Conservation (phyloP, 2,329 filamentous ascomycete genomes). For the Botrytis porri region DNA sequence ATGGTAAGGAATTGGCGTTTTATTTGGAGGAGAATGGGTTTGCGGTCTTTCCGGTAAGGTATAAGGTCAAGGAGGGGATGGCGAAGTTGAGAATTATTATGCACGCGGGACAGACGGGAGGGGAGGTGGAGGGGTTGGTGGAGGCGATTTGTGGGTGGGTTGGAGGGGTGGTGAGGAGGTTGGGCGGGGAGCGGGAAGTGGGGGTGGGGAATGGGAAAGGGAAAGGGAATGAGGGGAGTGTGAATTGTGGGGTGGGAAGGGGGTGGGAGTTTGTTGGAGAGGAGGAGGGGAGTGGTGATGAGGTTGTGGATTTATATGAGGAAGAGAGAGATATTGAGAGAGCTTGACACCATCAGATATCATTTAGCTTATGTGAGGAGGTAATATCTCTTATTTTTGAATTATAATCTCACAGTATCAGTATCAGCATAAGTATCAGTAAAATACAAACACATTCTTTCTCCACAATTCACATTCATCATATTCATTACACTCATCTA, state of each 20-base stretch:
- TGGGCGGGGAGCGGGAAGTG: background rate
- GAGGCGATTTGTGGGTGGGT: background rate
- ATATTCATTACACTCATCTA: no score
- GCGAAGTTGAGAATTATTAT: background rate
- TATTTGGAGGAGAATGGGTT: background rate
- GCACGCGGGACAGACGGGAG: background rate
- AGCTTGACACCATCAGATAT: background rate
- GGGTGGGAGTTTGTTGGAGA: background rate
- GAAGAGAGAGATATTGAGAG: background rate
- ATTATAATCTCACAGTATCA: background rate
- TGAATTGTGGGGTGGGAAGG: background rate
- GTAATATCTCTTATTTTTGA: background rate
- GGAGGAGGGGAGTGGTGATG: background rate
- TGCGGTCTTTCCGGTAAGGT: background rate
- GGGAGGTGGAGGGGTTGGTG: background rate
- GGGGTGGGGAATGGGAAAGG: no score
- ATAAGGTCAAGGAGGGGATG: background rate
- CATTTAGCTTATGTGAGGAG: background rate
- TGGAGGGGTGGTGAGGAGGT: background rate
- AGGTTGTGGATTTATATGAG: background rate
- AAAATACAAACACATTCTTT: no score
- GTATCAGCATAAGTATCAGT: no score
- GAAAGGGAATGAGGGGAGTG: background rate
- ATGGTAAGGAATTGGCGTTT: background rate
- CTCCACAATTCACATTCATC: no score